Conservation (phyloP, 352 stramenopile species). For the Globisporangium ultimum region DNA sequence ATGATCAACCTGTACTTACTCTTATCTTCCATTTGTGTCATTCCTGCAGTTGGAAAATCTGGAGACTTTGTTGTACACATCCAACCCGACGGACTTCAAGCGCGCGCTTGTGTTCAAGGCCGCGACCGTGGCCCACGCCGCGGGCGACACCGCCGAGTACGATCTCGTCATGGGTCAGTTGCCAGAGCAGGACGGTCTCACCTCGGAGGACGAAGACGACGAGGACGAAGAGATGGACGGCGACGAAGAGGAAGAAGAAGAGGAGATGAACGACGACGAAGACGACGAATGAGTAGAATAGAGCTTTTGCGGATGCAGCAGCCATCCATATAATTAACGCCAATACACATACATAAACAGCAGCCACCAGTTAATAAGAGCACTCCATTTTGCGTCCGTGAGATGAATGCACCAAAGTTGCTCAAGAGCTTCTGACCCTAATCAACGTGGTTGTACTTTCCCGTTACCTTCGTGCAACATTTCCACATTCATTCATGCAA, state of each 20-base stretch:
- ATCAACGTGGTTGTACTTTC: no score
- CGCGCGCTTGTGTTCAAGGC: slow-evolving; percentile 61
- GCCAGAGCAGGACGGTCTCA: slow-evolving; percentile 73
- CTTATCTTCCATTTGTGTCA: background rate
- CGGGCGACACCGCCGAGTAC: slow-evolving; percentile 77
- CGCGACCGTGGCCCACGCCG: slow-evolving; percentile 36
- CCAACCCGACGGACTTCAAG: slow-evolving; percentile 53
- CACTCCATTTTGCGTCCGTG: no score
- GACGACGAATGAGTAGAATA: slow-evolving; percentile 25
- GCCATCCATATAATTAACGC: slow-evolving; percentile 1
- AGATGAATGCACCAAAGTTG: no score
- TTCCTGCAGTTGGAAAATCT: slow-evolving; percentile 33
- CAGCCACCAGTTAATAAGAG: no score
- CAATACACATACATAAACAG: background rate
- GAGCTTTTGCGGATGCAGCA: background rate
- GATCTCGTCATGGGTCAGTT: slow-evolving; percentile 80
- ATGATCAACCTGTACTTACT: slow-evolving; percentile 1
- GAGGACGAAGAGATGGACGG: slow-evolving; percentile 36
- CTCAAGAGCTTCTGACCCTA: no score
- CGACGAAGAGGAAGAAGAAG: slow-evolving; percentile 13
- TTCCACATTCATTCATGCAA: no score
- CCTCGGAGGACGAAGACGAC: slow-evolving; percentile 68
- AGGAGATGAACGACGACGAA: slow-evolving; percentile 33
- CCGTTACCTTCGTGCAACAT: no score
- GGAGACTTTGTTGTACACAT: slow-evolving; percentile 55